These are phyloP conservation scores for Liquidambar formosana DNA, from an alignment of 164 flowering plant species.

Conservation along the genomic window DNA sequence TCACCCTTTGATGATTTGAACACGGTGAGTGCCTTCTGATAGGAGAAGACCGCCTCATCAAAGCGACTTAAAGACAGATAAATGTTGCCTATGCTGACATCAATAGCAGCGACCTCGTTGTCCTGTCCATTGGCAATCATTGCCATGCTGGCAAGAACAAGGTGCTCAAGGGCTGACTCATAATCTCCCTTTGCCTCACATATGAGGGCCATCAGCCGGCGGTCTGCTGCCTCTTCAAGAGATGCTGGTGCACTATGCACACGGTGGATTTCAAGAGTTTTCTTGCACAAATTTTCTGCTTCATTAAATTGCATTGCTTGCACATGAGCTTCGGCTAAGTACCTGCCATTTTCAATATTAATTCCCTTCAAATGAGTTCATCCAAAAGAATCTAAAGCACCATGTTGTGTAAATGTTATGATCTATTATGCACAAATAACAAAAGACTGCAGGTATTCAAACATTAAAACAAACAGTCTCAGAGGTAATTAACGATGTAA, in stretches of 20 bases:
- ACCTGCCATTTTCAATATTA: conserved; percentile 44
- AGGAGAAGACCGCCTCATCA: conserved; percentile 96
- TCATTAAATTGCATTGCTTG: conserved; percentile 98
- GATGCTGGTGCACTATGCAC: conserved; percentile 92
- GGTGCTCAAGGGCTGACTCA: conserved; percentile 94
- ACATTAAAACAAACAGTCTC: background rate
- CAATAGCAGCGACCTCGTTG: conserved; percentile 88
- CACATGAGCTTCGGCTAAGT: conserved; percentile 93
- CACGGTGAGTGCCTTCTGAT: conserved; percentile 97
- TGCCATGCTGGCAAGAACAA: conserved; percentile 97
- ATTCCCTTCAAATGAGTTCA: background rate
- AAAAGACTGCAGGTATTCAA: background rate
- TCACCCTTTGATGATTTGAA: conserved; percentile 92
- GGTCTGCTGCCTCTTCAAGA: conserved; percentile 94
- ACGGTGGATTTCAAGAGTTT: conserved; percentile 89
- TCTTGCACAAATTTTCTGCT: conserved; percentile 83
- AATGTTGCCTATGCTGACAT: conserved; percentile 90
- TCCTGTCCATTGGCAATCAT: conserved; percentile 93
- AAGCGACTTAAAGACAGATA: conserved; percentile 81
- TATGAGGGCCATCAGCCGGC: conserved; percentile 93
- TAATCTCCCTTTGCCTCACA: conserved; percentile 93
- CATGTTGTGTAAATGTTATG: background rate
- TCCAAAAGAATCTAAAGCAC: background rate
- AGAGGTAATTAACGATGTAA: background rate
- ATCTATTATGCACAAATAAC: background rate